Evolutionary conservation across 108 stramenopile genomes (phyloP).

Genomic region (Bacterosira constricta): DNA sequence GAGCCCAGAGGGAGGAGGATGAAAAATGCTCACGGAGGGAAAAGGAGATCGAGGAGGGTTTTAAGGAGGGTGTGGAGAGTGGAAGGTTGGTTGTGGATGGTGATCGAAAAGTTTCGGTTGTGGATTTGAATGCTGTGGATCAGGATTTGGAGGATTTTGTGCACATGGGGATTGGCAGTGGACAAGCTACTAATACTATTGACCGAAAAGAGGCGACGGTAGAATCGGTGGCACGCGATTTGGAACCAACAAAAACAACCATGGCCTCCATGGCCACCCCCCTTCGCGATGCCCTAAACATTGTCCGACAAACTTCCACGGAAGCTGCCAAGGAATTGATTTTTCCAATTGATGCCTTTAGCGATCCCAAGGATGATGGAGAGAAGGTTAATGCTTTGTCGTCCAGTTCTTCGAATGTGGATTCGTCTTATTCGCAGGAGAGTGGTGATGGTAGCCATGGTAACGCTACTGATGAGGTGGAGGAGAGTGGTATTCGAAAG

Average conservation of each 20-base stretch:
- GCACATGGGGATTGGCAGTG: too few species aligned
- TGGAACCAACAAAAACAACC: neutral
- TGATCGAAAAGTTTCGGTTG: too few species aligned
- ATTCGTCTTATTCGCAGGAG: neutral
- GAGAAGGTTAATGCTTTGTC: neutral
- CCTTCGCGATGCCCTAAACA: conserved; percentile 2
- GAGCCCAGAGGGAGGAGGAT: neutral
- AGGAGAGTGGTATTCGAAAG: neutral
- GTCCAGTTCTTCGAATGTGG: neutral
- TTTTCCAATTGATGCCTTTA: conserved; percentile 14
- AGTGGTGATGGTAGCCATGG: neutral
- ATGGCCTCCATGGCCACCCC: neutral
- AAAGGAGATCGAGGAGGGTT: neutral
- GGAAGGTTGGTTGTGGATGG: neutral
- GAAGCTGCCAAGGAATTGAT: conserved; percentile 22
- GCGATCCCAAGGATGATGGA: neutral
- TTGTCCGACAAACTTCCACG: conserved; percentile 1
- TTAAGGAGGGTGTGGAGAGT: neutral
- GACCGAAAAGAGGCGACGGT: neutral
- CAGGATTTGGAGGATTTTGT: too few species aligned
- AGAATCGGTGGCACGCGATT: neutral
- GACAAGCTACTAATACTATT: neutral
- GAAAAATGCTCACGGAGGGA: neutral
- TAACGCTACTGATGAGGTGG: neutral
- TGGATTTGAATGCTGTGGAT: too few species aligned